Conservation (phyloP, 305 asterid genomes). For the Solanum hybrid region DNA sequence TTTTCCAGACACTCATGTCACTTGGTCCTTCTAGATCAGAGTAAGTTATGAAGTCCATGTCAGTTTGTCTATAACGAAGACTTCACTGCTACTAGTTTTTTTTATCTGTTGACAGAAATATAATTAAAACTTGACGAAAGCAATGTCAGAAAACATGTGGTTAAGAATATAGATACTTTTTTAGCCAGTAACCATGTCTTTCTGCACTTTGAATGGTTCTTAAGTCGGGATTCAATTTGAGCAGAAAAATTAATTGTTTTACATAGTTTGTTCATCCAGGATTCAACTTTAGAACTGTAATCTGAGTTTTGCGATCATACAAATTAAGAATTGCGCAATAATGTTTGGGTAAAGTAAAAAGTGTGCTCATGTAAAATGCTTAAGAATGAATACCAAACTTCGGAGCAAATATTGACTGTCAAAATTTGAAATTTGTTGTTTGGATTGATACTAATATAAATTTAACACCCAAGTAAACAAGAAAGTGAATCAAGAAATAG, state of each 20-base stretch:
- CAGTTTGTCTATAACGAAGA: background rate
- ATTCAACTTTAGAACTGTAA: background rate
- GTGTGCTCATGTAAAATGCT: background rate
- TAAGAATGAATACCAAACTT: background rate
- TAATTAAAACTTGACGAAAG: background rate
- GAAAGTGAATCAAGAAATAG: background rate
- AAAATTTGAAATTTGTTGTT: background rate
- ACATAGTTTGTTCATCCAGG: background rate
- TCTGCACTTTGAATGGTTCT: background rate
- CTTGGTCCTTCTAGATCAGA: constrained; percentile 98
- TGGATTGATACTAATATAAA: background rate
- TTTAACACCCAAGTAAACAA: background rate
- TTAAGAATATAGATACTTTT: background rate
- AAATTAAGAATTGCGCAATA: background rate
- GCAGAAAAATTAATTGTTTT: background rate
- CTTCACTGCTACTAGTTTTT: background rate
- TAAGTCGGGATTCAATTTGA: background rate
- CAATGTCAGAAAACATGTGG: background rate
- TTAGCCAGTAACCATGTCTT: background rate
- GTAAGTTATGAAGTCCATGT: constrained; percentile 36
- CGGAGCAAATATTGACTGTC: background rate
- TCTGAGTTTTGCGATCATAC: background rate
- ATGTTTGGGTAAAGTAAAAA: background rate
- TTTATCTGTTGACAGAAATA: background rate
- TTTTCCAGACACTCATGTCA: constrained; percentile 94